Evolutionary conservation across 208 protist species (phyloP).

Genomic region (Endotrypanum monterogeii): DNA sequence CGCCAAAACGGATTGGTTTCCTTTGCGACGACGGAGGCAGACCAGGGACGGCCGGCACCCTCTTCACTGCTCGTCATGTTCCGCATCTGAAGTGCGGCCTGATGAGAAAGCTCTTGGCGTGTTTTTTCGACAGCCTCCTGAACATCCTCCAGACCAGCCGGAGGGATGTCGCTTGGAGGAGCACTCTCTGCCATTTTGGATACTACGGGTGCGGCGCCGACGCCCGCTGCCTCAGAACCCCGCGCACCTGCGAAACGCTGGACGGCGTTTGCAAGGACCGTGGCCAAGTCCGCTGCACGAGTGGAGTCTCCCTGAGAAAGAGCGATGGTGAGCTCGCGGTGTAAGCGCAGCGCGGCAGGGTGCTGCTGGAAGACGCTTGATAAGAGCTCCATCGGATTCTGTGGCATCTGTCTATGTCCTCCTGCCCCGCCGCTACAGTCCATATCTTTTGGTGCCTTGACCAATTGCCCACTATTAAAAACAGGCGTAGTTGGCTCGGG

Average conservation of each 20-base stretch:
- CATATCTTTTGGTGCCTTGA: no score
- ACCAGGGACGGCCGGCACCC: background rate
- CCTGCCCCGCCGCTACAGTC: background rate
- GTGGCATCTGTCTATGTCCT: background rate
- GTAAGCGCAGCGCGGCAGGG: conserved; percentile 62
- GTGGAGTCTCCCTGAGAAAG: conserved; percentile 65
- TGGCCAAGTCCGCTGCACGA: conserved; percentile 64
- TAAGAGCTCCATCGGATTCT: conserved; percentile 68
- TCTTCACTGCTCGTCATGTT: background rate
- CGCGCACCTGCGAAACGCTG: conserved; percentile 20
- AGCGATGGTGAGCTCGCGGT: conserved; percentile 74
- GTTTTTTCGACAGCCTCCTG: conserved; percentile 38
- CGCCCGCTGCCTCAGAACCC: background rate
- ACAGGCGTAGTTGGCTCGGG: background rate
- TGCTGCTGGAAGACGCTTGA: conserved; percentile 70
- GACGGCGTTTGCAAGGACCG: conserved; percentile 57
- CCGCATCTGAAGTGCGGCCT: background rate
- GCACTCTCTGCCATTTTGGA: background rate
- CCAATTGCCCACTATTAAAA: background rate
- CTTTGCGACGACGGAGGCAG: background rate
- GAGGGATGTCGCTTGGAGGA: conserved; percentile 13
- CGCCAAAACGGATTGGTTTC: conserved; percentile 49
- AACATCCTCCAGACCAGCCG: conserved; percentile 25
- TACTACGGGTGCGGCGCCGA: background rate
- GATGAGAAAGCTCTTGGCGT: conserved; percentile 26